Evolutionary conservation across 1,284 basidiomycete genomes (phyloP).

Genomic region (Trichosporon ovoides): DNA sequence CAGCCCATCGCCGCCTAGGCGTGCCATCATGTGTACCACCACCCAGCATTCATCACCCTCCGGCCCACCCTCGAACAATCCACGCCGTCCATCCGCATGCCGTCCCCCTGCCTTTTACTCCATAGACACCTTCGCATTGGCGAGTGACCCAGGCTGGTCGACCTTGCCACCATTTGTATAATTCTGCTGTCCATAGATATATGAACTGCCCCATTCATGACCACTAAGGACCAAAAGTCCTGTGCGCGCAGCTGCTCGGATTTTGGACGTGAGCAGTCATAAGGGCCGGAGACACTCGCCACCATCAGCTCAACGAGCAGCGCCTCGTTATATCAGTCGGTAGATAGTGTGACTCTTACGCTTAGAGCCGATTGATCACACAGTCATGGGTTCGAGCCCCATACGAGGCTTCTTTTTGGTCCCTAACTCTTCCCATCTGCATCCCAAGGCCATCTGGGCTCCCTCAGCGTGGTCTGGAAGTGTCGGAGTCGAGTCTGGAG

Average conservation of each 20-base stretch:
- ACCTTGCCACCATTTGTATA: too few species aligned
- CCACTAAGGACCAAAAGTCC: too few species aligned
- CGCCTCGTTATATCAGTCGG: conserved; percentile 6
- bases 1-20: not conserved
- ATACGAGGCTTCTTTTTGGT: not conserved
- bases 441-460: too few species aligned
- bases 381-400: conserved; percentile 6
- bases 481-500: not conserved
- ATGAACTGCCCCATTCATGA: too few species aligned
- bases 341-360: conserved; percentile 6
- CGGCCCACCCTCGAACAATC: not conserved
- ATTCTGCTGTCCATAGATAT: too few species aligned
- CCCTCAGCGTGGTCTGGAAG: not conserved
- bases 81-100: not conserved
- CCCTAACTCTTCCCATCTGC: too few species aligned
- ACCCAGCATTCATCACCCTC: not conserved
- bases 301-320: not conserved
- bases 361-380: not conserved
- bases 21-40: not conserved
- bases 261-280: not conserved
- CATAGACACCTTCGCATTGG: not conserved
- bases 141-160: not conserved
- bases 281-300: not conserved
- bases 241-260: not conserved
- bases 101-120: not conserved